These are phyloP conservation scores for Acanthamoeba polyphaga DNA, from an alignment of 208 protist genomes.

Conservation along the genomic window DNA sequence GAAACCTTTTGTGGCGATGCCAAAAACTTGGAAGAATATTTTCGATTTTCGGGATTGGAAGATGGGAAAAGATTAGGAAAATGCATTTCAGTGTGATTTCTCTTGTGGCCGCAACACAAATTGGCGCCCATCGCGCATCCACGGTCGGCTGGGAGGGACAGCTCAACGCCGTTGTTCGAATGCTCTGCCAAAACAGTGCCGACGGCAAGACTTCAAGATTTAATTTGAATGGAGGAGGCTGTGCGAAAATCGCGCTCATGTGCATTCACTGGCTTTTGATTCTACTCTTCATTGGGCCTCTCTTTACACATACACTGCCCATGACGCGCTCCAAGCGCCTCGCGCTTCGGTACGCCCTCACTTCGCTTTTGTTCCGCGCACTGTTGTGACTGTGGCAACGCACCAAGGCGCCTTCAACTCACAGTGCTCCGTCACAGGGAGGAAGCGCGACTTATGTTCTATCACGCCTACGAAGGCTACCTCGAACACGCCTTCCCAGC, in stretches of 20 bases:
- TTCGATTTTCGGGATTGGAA: too few relatives aligned
- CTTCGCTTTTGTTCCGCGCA: background rate
- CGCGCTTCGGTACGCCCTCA: background rate
- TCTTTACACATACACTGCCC: background rate
- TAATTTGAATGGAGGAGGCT: background rate
- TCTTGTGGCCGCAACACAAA: too few relatives aligned
- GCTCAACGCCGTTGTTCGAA: too few relatives aligned
- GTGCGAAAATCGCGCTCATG: background rate
- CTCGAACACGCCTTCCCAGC: slow-evolving; percentile 93
- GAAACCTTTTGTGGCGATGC: background rate
- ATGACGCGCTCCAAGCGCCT: background rate
- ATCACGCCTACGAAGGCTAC: slow-evolving; percentile 92
- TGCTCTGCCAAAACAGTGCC: background rate
- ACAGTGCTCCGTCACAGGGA: slow-evolving; percentile 1
- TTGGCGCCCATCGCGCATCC: too few relatives aligned
- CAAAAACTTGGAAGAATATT: background rate
- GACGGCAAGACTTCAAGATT: background rate
- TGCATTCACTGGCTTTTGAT: background rate
- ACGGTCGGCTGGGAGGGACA: too few relatives aligned
- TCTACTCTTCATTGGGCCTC: background rate
- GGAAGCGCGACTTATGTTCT: slow-evolving; percentile 91
- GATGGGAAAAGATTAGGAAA: too few relatives aligned
- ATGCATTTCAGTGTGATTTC: too few relatives aligned
- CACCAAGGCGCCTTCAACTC: background rate
- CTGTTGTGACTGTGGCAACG: background rate